Evolutionary conservation across 176 grass and related monocot species (phyloP), one percentile per base, ranked within the genome.

Genomic region (Typha latifolia): DNA sequence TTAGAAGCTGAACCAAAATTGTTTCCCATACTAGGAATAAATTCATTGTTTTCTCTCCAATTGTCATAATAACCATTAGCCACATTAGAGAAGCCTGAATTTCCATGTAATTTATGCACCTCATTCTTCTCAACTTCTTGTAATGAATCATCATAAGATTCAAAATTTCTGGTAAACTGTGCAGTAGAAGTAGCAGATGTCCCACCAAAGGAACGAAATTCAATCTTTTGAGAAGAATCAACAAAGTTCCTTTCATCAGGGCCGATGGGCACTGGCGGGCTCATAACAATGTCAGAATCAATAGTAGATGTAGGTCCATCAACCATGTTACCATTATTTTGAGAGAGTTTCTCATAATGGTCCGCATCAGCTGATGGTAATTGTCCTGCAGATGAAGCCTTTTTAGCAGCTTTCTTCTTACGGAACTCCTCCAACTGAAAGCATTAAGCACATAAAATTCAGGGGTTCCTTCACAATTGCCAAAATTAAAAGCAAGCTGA

Each of bases 341-440:
- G 77, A 81, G 74, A 69, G 8, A 70, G 4, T 32, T 73, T 88
- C 31, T 80, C 79, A 56, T 48, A 53, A 64, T 43, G 67, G 47
- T 82, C 72, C 12, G 76, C 50, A 79, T 80, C 74, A 32, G 53
- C 32, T 0, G 68, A 62, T 29, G 34, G 74, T 49, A 66, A 62
- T 68, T 85, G 79, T 14, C 65, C 63, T 32, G 32, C 4, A 15
- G 85, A 72, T 37, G 74, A 72, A 2, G 77, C 64, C 72, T 85
- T 90, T 61, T 85, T 90, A 12, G 71, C 64, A 47, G 84, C 77
- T 74, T 94, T 99, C 61, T 85, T 88, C 84, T 81, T 99, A 8
- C 95, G 95, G 68, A 94, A 99, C 77, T 99, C 89, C 63, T 87
- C 95, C 37, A 99, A 81, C 95, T 99, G 84, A 51, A 65, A 75